A percentile compares a stretch with the other conserved stretches of the same genome.
Conservation (phyloP, 1,139 yeast genomes). For the Meyerozyma elateridarum region DNA sequence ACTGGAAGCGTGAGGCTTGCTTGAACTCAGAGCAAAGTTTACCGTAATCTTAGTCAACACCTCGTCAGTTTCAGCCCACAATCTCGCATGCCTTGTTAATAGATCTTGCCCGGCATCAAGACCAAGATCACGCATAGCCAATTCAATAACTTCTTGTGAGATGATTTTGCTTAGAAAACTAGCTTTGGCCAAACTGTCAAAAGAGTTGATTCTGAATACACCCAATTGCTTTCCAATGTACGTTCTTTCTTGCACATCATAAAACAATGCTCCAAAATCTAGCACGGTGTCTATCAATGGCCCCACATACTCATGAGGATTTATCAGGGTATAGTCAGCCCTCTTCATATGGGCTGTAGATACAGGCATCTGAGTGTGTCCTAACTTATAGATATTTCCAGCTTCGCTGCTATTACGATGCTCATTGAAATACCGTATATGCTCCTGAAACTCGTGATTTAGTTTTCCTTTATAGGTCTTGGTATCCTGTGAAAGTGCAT, state of each 20-base stretch:
- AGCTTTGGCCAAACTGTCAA: conserved; percentile 62
- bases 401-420: conserved; percentile 10
- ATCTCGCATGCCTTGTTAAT: conserved; percentile 45
- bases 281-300: conserved; percentile 43
- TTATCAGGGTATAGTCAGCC: conserved; percentile 31
- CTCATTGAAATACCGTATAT: conserved; percentile 24
- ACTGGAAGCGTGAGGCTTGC: conserved; percentile 30
- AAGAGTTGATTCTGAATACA: conserved; percentile 58
- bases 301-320: conserved; percentile 36
- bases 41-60: conserved; percentile 41
- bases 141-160: conserved; percentile 56
- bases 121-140: conserved; percentile 52
- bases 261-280: conserved; percentile 64
- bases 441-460: conserved; percentile 27
- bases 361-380: conserved; percentile 31
- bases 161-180: conserved; percentile 55
- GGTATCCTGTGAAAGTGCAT: conserved; percentile 41
- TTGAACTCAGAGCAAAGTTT: conserved; percentile 31
- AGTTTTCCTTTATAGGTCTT: conserved; percentile 34
- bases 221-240: conserved; percentile 68
- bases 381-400: conserved; percentile 16
- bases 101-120: conserved; percentile 36
- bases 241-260: conserved; percentile 42
- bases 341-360: conserved; percentile 31
- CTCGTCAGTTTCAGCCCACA: conserved; percentile 61